These are phyloP conservation scores for Poa pratensis DNA, from an alignment of 176 grass and related monocot genomes.

Conservation along the genomic window DNA sequence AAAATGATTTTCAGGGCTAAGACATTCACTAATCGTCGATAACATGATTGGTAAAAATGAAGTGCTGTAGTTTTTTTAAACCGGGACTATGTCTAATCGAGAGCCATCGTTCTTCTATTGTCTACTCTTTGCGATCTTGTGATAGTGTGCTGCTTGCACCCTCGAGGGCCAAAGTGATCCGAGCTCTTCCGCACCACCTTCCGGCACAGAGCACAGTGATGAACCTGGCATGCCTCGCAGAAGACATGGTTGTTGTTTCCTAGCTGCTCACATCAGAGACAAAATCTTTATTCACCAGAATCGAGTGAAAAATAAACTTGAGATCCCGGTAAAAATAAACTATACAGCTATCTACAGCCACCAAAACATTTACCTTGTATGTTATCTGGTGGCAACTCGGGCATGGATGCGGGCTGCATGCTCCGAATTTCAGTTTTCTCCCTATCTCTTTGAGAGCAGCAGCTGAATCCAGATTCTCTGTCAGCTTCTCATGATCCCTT, in stretches of 20 bases:
- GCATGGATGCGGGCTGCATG: background rate
- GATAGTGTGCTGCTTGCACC: constrained; percentile 65
- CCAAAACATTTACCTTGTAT: constrained; percentile 42
- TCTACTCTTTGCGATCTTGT: background rate
- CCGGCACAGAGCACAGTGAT: constrained; percentile 57
- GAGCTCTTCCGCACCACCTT: constrained; percentile 54
- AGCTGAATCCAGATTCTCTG: background rate
- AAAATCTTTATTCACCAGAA: background rate
- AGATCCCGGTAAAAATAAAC: background rate
- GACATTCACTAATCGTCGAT: background rate
- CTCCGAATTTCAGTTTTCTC: background rate
- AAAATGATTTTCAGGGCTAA: background rate
- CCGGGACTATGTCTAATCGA: background rate
- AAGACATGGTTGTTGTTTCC: constrained; percentile 70
- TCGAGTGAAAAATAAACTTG: background rate
- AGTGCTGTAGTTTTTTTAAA: too few species aligned
- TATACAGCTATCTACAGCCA: background rate
- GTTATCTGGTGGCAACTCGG: constrained; percentile 41
- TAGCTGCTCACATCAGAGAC: constrained; percentile 47
- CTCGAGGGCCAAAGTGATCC: constrained; percentile 48
- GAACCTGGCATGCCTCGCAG: constrained; percentile 53
- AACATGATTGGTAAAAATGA: background rate
- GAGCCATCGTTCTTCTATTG: background rate
- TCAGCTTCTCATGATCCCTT: constrained; percentile 12
- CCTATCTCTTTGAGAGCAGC: background rate